Base-by-base conservation (phyloP, 148 eudicot species). In the Polygonum maritimum region DNA sequence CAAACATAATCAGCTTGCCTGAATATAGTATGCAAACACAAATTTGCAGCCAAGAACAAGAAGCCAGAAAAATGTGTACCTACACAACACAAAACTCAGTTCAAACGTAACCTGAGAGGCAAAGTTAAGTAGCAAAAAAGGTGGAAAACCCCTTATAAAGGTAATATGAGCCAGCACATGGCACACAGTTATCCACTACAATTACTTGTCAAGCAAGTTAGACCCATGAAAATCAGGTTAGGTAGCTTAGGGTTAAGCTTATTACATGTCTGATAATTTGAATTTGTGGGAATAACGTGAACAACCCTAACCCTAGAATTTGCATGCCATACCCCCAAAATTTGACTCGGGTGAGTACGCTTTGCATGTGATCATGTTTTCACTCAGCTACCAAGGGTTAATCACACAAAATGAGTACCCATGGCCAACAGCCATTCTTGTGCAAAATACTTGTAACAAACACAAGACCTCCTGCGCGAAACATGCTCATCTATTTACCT, bases 1-100 rank as follows among this genome's bases (percentile, higher is more conserved):
- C 40, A 57, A 36, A 65, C 15, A n/a, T 39, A 18, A 19, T 19
- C 67, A 35, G 82, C 90, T 79, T 88, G 85, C 99, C 94, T 83
- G 93, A 78, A 95, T 87, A 81, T 87, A 91, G 78, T 92, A 95
- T 74, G 91, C 97, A 78, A 95, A 95, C 38, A 88, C 45, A 85
- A 89, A 92, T 75, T 95, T 95, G 77, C 82, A 81, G 51, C 91
- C 97, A 79, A 95, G 84, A 77, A 95, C 87, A 75, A 91, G 62
- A 78, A 95, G 84, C 99, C 99, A 95, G 81, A 92, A 95, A 74
- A 95, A 75, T 84, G 81, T 77, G 76, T 92, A 95, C 89, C 99
- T 92, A 83, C 79, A 84, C 44, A 36, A 10, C 3, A 54, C 45
- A 74, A 51, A 15, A 31, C 14, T 9, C 60, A 62, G 41, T 7